phyloP scores from a whole-genome alignment of 768 basidiomycete species.

The Russula dissimulans region DNA sequence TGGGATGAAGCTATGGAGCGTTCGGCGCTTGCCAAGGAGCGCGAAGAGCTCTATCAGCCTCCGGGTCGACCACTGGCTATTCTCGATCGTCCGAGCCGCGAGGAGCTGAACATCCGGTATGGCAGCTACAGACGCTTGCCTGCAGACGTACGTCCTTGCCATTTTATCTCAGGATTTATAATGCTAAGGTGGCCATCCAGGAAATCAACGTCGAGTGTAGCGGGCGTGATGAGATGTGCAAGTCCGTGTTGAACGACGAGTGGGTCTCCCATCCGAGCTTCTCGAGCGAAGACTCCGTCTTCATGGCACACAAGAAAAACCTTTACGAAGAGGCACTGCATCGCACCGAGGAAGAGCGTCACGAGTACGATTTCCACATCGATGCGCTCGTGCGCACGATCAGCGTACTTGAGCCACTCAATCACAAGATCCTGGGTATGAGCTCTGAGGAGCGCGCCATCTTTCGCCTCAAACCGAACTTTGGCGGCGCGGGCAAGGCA shows the following conservation, averaged over 20 bases:
- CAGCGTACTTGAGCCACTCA: constrained; percentile 81
- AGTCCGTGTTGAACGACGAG: constrained; percentile 91
- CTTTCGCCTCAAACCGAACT: constrained; percentile 84
- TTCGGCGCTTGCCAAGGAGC: constrained; percentile 23
- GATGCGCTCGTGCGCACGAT: constrained; percentile 93
- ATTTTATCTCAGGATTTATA: neutral
- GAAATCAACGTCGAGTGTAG: constrained; percentile 85
- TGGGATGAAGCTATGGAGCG: constrained; percentile 67
- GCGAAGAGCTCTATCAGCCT: constrained; percentile 22
- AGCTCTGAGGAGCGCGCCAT: constrained; percentile 63
- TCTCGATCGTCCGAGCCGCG: constrained; percentile 39
- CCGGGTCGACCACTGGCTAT: constrained; percentile 23
- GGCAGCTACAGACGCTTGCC: constrained; percentile 91
- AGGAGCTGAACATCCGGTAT: constrained; percentile 61
- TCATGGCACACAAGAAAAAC: constrained; percentile 88
- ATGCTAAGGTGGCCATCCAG: constrained; percentile 32
- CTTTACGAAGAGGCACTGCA: constrained; percentile 94
- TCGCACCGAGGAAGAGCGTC: constrained; percentile 93
- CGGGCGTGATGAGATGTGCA: constrained; percentile 95
- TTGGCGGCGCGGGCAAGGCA: constrained; percentile 74
- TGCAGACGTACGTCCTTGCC: constrained; percentile 47
- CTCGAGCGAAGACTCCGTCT: constrained; percentile 89
- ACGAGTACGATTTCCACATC: constrained; percentile 98
- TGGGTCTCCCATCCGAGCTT: constrained; percentile 98
- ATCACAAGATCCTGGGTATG: constrained; percentile 76